Base-by-base conservation (phyloP, 139 green algal genomes). In the Ettlia oleoabundans region DNA sequence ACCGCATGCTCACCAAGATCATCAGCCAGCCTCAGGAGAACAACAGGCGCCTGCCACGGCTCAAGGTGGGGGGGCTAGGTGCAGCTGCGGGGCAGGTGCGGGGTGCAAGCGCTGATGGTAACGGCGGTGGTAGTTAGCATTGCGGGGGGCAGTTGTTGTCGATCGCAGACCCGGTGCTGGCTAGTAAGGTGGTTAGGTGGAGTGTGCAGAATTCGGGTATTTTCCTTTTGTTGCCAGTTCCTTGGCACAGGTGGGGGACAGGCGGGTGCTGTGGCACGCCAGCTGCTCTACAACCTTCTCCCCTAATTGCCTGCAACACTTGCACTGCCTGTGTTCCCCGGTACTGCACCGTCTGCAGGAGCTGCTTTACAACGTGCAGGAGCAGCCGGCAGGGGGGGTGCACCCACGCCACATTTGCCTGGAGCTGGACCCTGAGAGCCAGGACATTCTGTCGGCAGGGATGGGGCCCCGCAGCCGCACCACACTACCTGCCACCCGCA, bases 1-100 rank as follows among this genome's bases (percentile, higher is more conserved):
- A 85, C 55, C 81, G 81, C 38, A 80, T 87, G 72, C 67, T 93
- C 67, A 86, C 73, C 37, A 93, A 93, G 81, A 85, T 92, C 78
- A 73, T 91, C 38, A 76, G 42, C 63, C 40, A 76, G 66, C 84
- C 70, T 5, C 43, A 64, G 55, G 67, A 55, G 33, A 75, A 79
- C 42, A 58, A 52, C 55, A 51, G 71, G 30, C 72, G 71, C 62
- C 71, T 88, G 62, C 84, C 84, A 19, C 62, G 70, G 24, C 82
- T 88, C 70, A 88, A 88, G 78, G 78, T 78, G 65, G 21, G 65
- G 28, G 33, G 65, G 33, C 33, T 24, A 5, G 22, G n/a, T 51
- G 35, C 33, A 47, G 65, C 65, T 41, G 65, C 7, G 42, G 33
- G 65, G 13, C 35, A 43, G 19, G 10, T 6, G n/a, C 35, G n/a